A percentile compares a stretch with the other conserved stretches of the same genome.
These are phyloP conservation scores for Ustilago trichophora DNA, from an alignment of 1,284 basidiomycete genomes.

Conservation along the genomic window DNA sequence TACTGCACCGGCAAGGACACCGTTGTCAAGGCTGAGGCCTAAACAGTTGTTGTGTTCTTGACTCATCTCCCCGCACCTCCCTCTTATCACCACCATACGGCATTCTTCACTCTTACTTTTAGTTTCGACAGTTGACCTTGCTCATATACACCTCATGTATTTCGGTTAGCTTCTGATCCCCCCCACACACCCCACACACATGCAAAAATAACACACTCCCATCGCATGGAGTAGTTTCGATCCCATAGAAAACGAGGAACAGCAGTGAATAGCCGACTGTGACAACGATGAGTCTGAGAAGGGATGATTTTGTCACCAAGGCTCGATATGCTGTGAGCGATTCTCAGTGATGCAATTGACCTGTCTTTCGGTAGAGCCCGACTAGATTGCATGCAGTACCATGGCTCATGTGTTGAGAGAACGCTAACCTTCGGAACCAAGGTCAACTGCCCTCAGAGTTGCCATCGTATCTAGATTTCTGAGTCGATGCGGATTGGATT, in stretches of 20 bases:
- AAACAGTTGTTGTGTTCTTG: conserved; percentile 57
- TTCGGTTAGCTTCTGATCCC: conserved; percentile 19
- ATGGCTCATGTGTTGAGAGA: too few relatives aligned
- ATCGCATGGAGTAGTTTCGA: conserved; percentile 38
- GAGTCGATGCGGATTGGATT: too few relatives aligned
- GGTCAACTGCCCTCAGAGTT: too few relatives aligned
- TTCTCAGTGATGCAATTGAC: too few relatives aligned
- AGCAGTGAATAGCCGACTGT: too few relatives aligned
- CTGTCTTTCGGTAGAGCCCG: too few relatives aligned
- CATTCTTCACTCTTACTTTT: conserved; percentile 25
- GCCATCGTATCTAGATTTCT: too few relatives aligned
- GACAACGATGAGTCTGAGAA: too few relatives aligned
- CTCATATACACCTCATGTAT: conserved; percentile 2
- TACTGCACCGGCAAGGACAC: conserved; percentile 85
- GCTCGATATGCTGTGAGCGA: too few relatives aligned
- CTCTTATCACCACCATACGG: conserved; percentile 2
- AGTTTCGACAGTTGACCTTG: conserved; percentile 11
- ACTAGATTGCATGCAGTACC: too few relatives aligned
- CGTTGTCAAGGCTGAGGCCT: conserved; percentile 71
- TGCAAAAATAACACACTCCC: conserved; percentile 39
- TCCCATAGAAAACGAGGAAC: conserved; percentile 6
- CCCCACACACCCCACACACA: conserved; percentile 7
- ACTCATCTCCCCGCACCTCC: background rate
- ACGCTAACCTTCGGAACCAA: too few relatives aligned
- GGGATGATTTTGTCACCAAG: too few relatives aligned